Conservation (phyloP, 768 basidiomycete genomes). For the Pleurotus platypus region DNA sequence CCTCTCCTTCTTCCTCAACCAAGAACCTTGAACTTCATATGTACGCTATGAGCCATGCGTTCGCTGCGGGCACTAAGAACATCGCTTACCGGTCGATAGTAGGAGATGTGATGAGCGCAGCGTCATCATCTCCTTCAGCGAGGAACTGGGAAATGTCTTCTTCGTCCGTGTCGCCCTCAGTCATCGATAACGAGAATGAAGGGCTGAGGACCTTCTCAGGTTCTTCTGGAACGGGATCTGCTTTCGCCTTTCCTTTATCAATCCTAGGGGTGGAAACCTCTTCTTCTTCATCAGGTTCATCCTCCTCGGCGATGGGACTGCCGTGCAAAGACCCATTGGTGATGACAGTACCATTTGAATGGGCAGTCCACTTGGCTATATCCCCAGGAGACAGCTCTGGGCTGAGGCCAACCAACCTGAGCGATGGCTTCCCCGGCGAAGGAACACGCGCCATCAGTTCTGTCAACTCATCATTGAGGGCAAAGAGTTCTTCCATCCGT, state of each 20-base stretch:
- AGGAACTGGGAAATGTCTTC: slow-evolving; percentile 32
- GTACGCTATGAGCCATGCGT: slow-evolving; percentile 4
- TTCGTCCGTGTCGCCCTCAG: slow-evolving; percentile 47
- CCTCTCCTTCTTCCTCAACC: slow-evolving; percentile 95
- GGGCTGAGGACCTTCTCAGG: slow-evolving; percentile 73
- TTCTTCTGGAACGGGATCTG: slow-evolving; percentile 64
- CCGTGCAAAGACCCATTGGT: slow-evolving; percentile 3
- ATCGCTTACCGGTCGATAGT: slow-evolving; percentile 47
- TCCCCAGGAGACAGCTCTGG: background rate
- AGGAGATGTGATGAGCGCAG: slow-evolving; percentile 21
- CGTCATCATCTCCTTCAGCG: slow-evolving; percentile 30
- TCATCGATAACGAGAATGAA: slow-evolving; percentile 35
- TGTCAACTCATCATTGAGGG: slow-evolving; percentile 69
- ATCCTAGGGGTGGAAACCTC: slow-evolving; percentile 57
- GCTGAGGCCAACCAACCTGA: slow-evolving; percentile 38
- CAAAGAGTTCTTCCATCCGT: slow-evolving; percentile 64
- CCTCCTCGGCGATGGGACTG: slow-evolving; percentile 7
- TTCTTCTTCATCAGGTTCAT: slow-evolving; percentile 17
- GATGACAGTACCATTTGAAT: slow-evolving; percentile 13
- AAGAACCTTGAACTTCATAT: slow-evolving; percentile 62
- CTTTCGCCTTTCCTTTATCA: slow-evolving; percentile 79
- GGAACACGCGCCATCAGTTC: slow-evolving; percentile 48
- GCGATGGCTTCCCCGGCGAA: slow-evolving; percentile 29
- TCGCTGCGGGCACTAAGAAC: background rate
- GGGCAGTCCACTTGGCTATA: slow-evolving; percentile 8